These are phyloP conservation scores for Arxiozyma slooffiae DNA, from an alignment of 1,139 yeast genomes.

Conservation along the genomic window DNA sequence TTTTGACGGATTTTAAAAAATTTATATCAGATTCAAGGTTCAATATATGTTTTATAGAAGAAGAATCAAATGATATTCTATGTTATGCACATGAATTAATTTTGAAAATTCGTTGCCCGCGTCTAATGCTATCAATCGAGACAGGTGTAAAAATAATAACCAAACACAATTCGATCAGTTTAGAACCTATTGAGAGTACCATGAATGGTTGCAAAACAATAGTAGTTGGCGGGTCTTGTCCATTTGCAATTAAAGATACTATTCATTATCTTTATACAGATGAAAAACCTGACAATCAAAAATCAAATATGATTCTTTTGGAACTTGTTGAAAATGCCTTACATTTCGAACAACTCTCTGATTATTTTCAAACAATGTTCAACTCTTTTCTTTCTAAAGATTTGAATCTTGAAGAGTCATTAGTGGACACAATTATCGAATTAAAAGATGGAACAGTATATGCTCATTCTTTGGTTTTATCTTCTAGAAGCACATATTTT, in stretches of 20 bases:
- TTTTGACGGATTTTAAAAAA: too few relatives aligned
- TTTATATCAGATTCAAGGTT: not conserved
- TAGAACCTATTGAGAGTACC: constrained; percentile 3
- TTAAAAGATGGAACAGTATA: constrained; percentile 15
- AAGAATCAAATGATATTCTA: constrained; percentile 5
- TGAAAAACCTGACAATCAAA: constrained; percentile 15
- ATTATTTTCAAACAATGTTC: constrained; percentile 6
- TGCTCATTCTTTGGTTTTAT: constrained; percentile 43
- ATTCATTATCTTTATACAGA: constrained; percentile 43
- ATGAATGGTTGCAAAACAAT: constrained; percentile 5
- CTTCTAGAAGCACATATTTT: constrained; percentile 54
- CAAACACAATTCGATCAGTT: constrained; percentile 5
- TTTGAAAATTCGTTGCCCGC: constrained; percentile 13
- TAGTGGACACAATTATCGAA: constrained; percentile 14
- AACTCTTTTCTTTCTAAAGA: not conserved
- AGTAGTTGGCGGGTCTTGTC: not conserved
- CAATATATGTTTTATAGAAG: constrained; percentile 19
- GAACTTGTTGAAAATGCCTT: constrained; percentile 15
- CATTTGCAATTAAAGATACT: constrained; percentile 6
- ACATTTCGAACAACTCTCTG: constrained; percentile 12
- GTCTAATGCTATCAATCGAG: constrained; percentile 6
- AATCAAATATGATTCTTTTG: constrained; percentile 9
- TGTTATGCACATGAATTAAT: constrained; percentile 21
- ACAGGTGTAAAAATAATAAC: constrained; percentile 5
- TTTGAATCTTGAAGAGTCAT: not conserved